Base-by-base conservation (phyloP, 2,329 filamentous ascomycete genomes). In the Penicillium sp. region DNA sequence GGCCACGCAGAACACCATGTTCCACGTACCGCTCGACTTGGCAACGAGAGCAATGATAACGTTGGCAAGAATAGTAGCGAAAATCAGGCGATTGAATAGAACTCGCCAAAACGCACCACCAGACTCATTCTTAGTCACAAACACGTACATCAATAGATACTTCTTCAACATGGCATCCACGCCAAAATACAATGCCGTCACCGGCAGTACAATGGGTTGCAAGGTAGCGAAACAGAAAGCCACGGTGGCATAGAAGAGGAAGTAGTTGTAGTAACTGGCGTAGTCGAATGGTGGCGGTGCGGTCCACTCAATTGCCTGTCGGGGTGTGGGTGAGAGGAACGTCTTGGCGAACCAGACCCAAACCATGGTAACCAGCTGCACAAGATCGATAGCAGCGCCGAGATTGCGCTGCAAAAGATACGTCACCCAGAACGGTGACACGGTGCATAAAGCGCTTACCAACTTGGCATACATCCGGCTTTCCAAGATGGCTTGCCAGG, bases 181-280 rank as follows among this genome's bases (percentile, higher is more conserved):
- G 51, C 81, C 79, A 73, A 97, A 97, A 81, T 97, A 99, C 31
- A 97, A 77, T 1, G 93, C 92, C 0, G 90, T 91, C 39, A 96
- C 89, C 0, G 90, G 87, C 8, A 99, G 82, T 1, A 94, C 89
- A 25, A 97, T 82, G 0, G 94, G 94, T 74, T 97, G 94, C 52
- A 97, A 82, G 1, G 87, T 86, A 2, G 89, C 87, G 70, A 94
- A 97, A 68, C 88, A 91, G 17, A 99, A 81, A 0, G 91, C 89
- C 33, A 97, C 90, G 0, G 93, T 97, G 25, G 89, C 82, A 78
- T 97, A 99, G 77, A 91, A 99, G 31, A 97, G 81, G 75, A 97
- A 97, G 74, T 96, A 97, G 75, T 97, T 97, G 83, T 97, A 99
- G 78, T 97, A 97, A 66, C 86, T 91, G 58, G 94, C 91, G 70